These are phyloP conservation scores for Tylopilus rubrobrunneus DNA, from an alignment of 768 basidiomycete species.

Conservation along the genomic window DNA sequence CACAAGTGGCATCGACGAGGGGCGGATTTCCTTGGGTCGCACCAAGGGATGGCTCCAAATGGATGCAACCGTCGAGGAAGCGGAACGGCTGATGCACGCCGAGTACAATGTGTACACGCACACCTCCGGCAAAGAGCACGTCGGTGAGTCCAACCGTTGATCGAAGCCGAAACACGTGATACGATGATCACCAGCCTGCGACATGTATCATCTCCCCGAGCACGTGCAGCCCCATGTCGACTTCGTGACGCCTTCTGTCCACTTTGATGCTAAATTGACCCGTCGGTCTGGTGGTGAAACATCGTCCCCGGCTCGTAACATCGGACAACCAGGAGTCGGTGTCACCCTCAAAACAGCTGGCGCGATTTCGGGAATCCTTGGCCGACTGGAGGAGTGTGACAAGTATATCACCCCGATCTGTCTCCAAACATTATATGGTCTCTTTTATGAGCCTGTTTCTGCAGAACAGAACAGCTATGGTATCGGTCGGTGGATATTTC, in stretches of 20 bases:
- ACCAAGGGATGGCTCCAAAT: constrained; percentile 1
- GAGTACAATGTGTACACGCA: background rate
- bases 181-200: constrained; percentile 22
- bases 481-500: constrained; percentile 19
- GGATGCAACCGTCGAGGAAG: no score
- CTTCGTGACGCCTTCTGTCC: constrained; percentile 33
- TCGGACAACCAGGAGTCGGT: constrained; percentile 17
- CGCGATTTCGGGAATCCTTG: constrained; percentile 8
- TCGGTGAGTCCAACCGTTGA: constrained; percentile 12
- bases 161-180: background rate
- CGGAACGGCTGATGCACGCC: no score
- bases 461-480: constrained; percentile 31
- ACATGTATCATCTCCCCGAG: constrained; percentile 32
- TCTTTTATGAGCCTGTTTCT: constrained; percentile 24
- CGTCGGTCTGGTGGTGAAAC: constrained; percentile 11
- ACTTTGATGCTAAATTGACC: constrained; percentile 27
- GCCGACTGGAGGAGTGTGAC: constrained; percentile 18
- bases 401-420: constrained; percentile 30
- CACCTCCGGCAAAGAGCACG: constrained; percentile 10
- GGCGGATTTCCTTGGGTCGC: constrained; percentile 12
- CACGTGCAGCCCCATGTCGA: constrained; percentile 32
- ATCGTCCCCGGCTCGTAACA: constrained; percentile 1
- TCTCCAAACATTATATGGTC: constrained; percentile 26
- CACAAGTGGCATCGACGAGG: constrained; percentile 20
- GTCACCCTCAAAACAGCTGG: constrained; percentile 14